Evolutionary conservation across 2,329 filamentous ascomycete genomes (phyloP).

Genomic region (Trichoderma arundinaceum): DNA sequence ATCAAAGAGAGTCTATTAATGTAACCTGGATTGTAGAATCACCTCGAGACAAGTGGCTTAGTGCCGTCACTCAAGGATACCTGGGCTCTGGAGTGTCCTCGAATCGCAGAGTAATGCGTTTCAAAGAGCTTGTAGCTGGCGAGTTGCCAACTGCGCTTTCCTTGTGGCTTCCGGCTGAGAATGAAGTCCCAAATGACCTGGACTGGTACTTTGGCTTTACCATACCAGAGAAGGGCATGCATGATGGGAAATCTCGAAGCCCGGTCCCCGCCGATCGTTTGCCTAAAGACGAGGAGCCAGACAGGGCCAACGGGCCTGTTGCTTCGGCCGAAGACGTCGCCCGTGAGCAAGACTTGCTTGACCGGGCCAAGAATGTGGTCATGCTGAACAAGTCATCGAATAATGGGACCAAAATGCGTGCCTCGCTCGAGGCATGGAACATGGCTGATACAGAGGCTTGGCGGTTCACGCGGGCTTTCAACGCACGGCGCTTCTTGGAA

Average conservation of each 20-base stretch:
- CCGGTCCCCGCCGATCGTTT: slow-evolving; percentile 39
- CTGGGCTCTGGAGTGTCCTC: slow-evolving; percentile 66
- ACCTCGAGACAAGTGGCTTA: slow-evolving; percentile 79
- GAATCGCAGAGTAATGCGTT: slow-evolving; percentile 68
- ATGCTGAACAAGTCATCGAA: slow-evolving; percentile 52
- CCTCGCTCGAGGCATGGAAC: slow-evolving; percentile 69
- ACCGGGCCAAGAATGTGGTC: slow-evolving; percentile 54
- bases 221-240: slow-evolving; percentile 65
- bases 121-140: slow-evolving; percentile 83
- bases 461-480: slow-evolving; percentile 73
- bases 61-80: slow-evolving; percentile 70
- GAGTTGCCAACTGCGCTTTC: slow-evolving; percentile 67
- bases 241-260: slow-evolving; percentile 43
- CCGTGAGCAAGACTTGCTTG: slow-evolving; percentile 61
- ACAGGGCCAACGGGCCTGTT: slow-evolving; percentile 55
- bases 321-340: slow-evolving; percentile 59
- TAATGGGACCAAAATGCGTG: slow-evolving; percentile 54
- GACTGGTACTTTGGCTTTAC: slow-evolving; percentile 91
- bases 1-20: slow-evolving; percentile 65
- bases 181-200: slow-evolving; percentile 68
- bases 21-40: slow-evolving; percentile 70
- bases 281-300: slow-evolving; percentile 31
- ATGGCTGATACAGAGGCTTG: slow-evolving; percentile 78
- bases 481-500: slow-evolving; percentile 67
- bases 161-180: slow-evolving; percentile 81